Evolutionary conservation across 805 yeast genomes (phyloP), one percentile per base, ranked within the genome.

Genomic region (Myxozyma lipomycoides): DNA sequence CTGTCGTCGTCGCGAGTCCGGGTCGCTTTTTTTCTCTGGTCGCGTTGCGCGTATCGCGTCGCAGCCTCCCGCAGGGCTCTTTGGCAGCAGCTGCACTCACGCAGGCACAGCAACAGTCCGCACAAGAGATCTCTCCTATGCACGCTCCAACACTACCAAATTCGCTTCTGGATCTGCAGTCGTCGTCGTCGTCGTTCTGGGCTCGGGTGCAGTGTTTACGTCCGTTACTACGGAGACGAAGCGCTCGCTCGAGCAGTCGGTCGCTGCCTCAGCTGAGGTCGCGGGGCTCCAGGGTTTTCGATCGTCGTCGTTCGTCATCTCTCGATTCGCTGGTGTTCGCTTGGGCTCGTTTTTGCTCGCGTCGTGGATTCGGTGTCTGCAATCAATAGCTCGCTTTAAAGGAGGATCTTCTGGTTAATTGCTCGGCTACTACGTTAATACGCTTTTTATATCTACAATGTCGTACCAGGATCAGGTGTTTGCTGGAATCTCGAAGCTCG

Each of bases 401-500:
- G n/a, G n/a, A n/a, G n/a, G n/a, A n/a, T n/a, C n/a, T 25, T 34
- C 35, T 17, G 9, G 5, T 23, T 19, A 10, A 17, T 12, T 12
- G 6, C 6, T 35, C 17, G n/a, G 19, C 7, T 15, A n/a, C n/a
- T n/a, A n/a, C n/a, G n/a, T n/a, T n/a, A n/a, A n/a, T n/a, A n/a
- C n/a, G n/a, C n/a, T n/a, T n/a, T n/a, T n/a, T n/a, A n/a, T n/a
- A n/a, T n/a, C 23, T 12, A 25, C 35, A 39, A 55, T 55, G 59
- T 55, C 59, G 19, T 55, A 55, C 35, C 66, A 63, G 25, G 66
- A 63, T 47, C 61, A 62, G 58, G 55, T 52, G 21, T 62, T 61
- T 49, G 64, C 64, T 32, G 25, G 43, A 44, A 51, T 62, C 49
- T 54, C 56, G 54, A 49, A 58, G 30, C 46, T 63, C 51, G 66